A percentile compares a stretch with the other conserved stretches of the same genome.
phyloP scores from a whole-genome alignment of 2,329 filamentous ascomycete genomes.

The Hypomyces perniciosus region DNA sequence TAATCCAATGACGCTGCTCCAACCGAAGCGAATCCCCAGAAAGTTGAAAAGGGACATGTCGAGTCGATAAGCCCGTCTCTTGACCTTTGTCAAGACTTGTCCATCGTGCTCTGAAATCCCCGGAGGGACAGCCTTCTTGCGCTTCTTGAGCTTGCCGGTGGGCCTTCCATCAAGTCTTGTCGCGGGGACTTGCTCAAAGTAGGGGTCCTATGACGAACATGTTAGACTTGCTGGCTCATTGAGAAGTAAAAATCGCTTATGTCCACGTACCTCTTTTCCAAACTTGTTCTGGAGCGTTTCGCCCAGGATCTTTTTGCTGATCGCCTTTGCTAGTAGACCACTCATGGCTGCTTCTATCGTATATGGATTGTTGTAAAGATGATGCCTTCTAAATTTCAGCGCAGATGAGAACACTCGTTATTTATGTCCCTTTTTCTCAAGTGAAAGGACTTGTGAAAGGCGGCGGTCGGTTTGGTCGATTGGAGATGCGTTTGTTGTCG shows the following conservation, averaged over 20 bases:
- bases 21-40: slow-evolving; percentile 79
- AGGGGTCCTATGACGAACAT: slow-evolving; percentile 63
- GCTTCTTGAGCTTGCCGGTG: slow-evolving; percentile 69
- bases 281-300: slow-evolving; percentile 54
- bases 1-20: slow-evolving; percentile 79
- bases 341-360: slow-evolving; percentile 38
- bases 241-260: neutral
- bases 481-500: slow-evolving; percentile 15
- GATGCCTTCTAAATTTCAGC: neutral
- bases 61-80: slow-evolving; percentile 75
- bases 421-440: slow-evolving; percentile 13
- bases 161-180: slow-evolving; percentile 61
- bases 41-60: slow-evolving; percentile 81
- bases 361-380: neutral
- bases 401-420: neutral
- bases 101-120: slow-evolving; percentile 80
- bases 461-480: slow-evolving; percentile 11
- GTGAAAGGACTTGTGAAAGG: slow-evolving; percentile 16
- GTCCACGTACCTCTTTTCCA: slow-evolving; percentile 43
- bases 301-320: slow-evolving; percentile 51
- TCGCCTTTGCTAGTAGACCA: slow-evolving; percentile 45
- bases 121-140: slow-evolving; percentile 75
- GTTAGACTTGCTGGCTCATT: slow-evolving; percentile 19
- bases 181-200: slow-evolving; percentile 76
- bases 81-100: slow-evolving; percentile 76